phyloP scores from a whole-genome alignment of 345 rosid species.

The Heritiera littoralis region DNA sequence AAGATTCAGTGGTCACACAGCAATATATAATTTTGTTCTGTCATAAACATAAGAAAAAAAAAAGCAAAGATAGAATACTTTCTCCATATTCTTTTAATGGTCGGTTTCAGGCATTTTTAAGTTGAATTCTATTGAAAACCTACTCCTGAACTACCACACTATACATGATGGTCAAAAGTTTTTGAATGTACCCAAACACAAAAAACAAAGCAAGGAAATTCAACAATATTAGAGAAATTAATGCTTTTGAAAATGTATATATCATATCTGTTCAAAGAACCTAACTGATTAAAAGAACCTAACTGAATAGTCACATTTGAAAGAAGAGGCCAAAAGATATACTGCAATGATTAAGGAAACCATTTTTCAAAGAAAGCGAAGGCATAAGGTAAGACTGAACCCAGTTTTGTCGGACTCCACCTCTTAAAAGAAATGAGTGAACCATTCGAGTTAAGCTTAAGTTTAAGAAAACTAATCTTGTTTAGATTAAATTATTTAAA shows the following conservation, averaged over 20 bases:
- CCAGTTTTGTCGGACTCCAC: no score
- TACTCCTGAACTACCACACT: neutral
- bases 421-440: no score
- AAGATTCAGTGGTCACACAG: slow-evolving; percentile 1
- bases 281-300: neutral
- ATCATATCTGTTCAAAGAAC: neutral
- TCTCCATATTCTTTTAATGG: neutral
- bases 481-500: neutral
- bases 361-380: neutral
- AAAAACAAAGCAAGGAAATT: neutral
- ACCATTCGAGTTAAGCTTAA: no score
- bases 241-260: neutral
- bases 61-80: neutral
- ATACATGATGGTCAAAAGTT: neutral
- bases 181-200: neutral
- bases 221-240: neutral
- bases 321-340: neutral
- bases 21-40: neutral
- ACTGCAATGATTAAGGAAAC: neutral
- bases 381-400: no score
- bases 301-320: neutral
- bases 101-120: neutral
- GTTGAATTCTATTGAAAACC: neutral
- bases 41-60: neutral
- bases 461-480: neutral